Conservation (phyloP, 164 flowering plant genomes). For the Vitis riparia region DNA sequence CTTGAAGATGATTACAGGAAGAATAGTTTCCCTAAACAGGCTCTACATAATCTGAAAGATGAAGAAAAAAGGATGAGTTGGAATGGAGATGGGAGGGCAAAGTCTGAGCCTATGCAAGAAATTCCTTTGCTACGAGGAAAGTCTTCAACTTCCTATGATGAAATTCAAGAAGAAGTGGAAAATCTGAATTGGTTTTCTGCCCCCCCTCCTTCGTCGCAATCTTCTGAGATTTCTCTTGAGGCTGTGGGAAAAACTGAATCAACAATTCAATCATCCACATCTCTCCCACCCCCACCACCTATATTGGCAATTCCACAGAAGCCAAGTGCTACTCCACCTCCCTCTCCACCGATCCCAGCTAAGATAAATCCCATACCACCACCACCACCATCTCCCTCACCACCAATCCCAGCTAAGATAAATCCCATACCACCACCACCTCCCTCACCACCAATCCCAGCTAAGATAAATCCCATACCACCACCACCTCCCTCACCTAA, state of each 20-base stretch:
- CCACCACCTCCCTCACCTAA: slow-evolving; percentile 49
- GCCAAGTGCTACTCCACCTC: slow-evolving; percentile 5
- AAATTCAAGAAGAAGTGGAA: slow-evolving; percentile 2
- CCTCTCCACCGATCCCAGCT: slow-evolving; percentile 11
- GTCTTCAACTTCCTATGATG: slow-evolving; percentile 31
- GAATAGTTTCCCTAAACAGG: slow-evolving; percentile 32
- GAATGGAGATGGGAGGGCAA: slow-evolving; percentile 3
- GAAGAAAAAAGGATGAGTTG: slow-evolving; percentile 11
- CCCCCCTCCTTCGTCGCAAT: background rate
- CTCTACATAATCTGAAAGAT: slow-evolving; percentile 9
- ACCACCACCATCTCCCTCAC: slow-evolving; percentile 14
- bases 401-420: slow-evolving; percentile 18
- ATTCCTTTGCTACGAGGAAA: slow-evolving; percentile 51
- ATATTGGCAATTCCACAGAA: too few relatives aligned
- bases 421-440: slow-evolving; percentile 22
- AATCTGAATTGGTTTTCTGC: background rate
- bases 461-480: slow-evolving; percentile 28
- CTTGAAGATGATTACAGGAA: slow-evolving; percentile 34
- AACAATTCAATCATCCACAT: slow-evolving; percentile 10
- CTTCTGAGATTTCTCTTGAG: background rate
- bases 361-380: slow-evolving; percentile 14
- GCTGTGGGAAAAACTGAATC: slow-evolving; percentile 8
- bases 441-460: slow-evolving; percentile 39
- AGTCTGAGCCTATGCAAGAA: slow-evolving; percentile 36
- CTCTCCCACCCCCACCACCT: too few relatives aligned